Evolutionary conservation across 1,284 basidiomycete genomes (phyloP).

Genomic region (Cronartium quercuum): DNA sequence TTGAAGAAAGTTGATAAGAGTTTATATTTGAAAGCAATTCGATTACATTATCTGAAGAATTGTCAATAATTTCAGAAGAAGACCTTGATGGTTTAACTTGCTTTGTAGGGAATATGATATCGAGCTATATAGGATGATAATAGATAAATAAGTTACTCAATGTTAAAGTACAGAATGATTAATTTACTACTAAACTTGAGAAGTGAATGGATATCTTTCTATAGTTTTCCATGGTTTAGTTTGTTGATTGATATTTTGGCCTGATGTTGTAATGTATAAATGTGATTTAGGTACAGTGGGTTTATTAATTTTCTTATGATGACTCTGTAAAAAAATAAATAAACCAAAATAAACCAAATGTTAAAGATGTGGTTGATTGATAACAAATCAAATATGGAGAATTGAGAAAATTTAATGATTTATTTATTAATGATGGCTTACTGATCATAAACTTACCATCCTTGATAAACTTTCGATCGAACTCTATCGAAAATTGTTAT

Average conservation of each 20-base stretch:
- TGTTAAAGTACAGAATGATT: background rate
- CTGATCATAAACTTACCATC: too few relatives aligned
- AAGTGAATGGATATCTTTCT: constrained; percentile 21
- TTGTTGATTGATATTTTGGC: background rate
- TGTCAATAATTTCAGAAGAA: too few relatives aligned
- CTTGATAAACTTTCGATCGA: too few relatives aligned
- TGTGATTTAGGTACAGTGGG: constrained; percentile 2
- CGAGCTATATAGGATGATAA: background rate
- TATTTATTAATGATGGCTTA: too few relatives aligned
- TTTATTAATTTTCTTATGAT: constrained; percentile 29
- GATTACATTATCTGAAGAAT: background rate
- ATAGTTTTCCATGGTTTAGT: background rate
- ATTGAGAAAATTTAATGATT: too few relatives aligned
- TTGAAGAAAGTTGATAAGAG: constrained; percentile 3
- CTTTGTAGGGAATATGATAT: background rate
- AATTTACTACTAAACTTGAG: constrained; percentile 2
- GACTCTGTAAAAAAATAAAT: constrained; percentile 10
- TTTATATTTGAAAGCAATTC: background rate
- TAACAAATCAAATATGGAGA: too few relatives aligned
- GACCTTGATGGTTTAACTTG: too few relatives aligned
- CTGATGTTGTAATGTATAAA: constrained; percentile 5
- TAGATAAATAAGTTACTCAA: background rate
- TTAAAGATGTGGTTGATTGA: too few relatives aligned
- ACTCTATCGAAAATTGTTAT: too few relatives aligned
- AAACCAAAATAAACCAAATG: background rate